phyloP scores from a whole-genome alignment of 805 yeast species.

The Sugiyamaella lignohabitans region DNA sequence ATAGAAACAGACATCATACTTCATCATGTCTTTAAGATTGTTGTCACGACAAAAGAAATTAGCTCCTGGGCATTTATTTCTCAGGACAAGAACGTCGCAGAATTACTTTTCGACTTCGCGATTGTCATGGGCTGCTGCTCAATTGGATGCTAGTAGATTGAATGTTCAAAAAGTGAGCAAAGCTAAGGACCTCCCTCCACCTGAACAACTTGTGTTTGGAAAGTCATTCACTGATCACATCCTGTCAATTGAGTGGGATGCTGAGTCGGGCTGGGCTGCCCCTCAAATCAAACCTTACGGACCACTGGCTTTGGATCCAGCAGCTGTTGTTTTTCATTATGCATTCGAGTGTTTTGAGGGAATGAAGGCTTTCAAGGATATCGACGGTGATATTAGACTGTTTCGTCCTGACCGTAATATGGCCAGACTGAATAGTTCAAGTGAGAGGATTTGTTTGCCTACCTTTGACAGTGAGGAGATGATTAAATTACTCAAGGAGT shows the following conservation, averaged over 20 bases:
- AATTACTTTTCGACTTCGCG: slow-evolving; percentile 4
- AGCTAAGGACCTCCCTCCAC: slow-evolving; percentile 53
- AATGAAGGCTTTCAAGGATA: slow-evolving; percentile 76
- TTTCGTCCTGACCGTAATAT: slow-evolving; percentile 91
- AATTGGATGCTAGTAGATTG: slow-evolving; percentile 51
- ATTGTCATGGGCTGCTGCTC: slow-evolving; percentile 26
- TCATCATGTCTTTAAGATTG: too few relatives aligned
- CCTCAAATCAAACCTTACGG: slow-evolving; percentile 87
- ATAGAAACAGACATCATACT: too few relatives aligned
- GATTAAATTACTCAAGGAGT: slow-evolving; percentile 66
- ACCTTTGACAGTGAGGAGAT: slow-evolving; percentile 74
- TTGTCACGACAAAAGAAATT: too few relatives aligned
- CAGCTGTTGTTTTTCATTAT: slow-evolving; percentile 87
- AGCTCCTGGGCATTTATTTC: too few relatives aligned
- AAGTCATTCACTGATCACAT: slow-evolving; percentile 80
- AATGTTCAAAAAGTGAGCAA: slow-evolving; percentile 39
- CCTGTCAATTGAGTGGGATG: slow-evolving; percentile 79
- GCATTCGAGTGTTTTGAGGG: slow-evolving; percentile 96
- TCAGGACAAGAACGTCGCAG: too few relatives aligned
- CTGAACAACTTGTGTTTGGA: slow-evolving; percentile 64
- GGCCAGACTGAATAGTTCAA: slow-evolving; percentile 84
- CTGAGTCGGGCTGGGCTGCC: slow-evolving; percentile 72
- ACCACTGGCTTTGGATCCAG: slow-evolving; percentile 71
- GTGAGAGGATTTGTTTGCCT: slow-evolving; percentile 85
- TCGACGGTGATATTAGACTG: slow-evolving; percentile 56